phyloP scores from a whole-genome alignment of 2,329 filamentous ascomycete genomes.

The Fusarium circinatum region DNA sequence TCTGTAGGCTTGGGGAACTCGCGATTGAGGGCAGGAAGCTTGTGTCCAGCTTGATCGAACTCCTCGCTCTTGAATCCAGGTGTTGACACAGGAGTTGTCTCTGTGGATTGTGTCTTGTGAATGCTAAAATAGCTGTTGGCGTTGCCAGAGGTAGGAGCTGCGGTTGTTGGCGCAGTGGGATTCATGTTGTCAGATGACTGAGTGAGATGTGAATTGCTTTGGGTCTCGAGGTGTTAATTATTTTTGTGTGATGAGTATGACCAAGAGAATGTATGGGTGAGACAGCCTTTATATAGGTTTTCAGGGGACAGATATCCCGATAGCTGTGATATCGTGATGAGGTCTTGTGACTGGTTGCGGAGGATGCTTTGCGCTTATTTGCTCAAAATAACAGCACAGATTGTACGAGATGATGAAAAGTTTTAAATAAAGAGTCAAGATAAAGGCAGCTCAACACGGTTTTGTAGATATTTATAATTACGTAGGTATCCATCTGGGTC shows the following conservation, averaged over 20 bases:
- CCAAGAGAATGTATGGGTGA: neutral
- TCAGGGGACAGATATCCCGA: neutral
- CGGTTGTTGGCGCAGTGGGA: constrained; percentile 19
- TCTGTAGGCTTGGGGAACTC: constrained; percentile 54
- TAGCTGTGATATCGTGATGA: neutral
- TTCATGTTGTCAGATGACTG: constrained; percentile 16
- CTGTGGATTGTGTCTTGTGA: constrained; percentile 39
- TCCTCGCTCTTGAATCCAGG: constrained; percentile 33
- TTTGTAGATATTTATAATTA: constrained; percentile 30
- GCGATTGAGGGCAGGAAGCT: constrained; percentile 51
- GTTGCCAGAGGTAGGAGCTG: constrained; percentile 27
- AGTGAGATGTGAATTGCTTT: neutral
- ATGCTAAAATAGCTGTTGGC: constrained; percentile 30
- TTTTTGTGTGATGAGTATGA: neutral
- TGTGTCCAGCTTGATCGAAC: constrained; percentile 18
- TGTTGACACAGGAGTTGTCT: constrained; percentile 36
- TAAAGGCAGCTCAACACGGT: neutral
- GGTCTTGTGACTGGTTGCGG: neutral
- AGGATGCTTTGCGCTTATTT: neutral
- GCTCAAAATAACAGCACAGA: constrained; percentile 3
- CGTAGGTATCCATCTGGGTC: constrained; percentile 3
- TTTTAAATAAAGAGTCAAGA: neutral
- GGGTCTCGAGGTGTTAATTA: neutral
- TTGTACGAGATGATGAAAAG: neutral
- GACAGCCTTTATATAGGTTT: neutral